Evolutionary conservation across 306 rosid species (phyloP), one percentile per base, ranked within the genome.

Genomic region (Acacia crassicarpa): DNA sequence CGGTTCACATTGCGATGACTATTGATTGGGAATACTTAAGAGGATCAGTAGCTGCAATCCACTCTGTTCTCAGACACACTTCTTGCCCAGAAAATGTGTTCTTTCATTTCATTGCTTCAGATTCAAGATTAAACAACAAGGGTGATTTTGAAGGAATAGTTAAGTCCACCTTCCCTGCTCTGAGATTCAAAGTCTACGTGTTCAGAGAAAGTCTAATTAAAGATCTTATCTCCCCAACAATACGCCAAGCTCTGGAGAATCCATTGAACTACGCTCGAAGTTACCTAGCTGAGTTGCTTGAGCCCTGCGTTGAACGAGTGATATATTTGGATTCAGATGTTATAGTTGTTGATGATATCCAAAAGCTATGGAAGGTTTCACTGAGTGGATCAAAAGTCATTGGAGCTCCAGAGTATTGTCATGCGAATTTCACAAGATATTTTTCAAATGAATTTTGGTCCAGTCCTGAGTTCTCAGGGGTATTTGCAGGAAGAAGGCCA

Each of bases 361-460:
- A 79, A 58, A 85, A 88, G 83, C 88, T 95, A 4, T 93, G 97
- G 97, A 66, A 72, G n/a, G 83, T 88, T 76, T 30, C 84, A 3
- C 27, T 91, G 49, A 61, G 83, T 3, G 91, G 90, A 46, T 78
- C 89, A 51, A 84, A 84, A 41, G 89, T 85, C 9, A 90, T 95
- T 49, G 99, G 90, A 40, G 98, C 99, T n/a, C 99, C 98, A 1
- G 94, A 91, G 38, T 95, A 95, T 63, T 95, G 99, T 66, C 92
- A 84, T 3, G 98, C 88, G 1, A 87, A 93, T 38, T 89, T 95
- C 86, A 89, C 85, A 11, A 87, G 91, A 80, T 95, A 95, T 78
- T 95, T 95, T 48, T 87, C 96, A 1, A 77, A 74, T 33, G 90
- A 83, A 22, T 93, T 95, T 73, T 95, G 96, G 99, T 88, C 87